phyloP scores from a whole-genome alignment of 1,284 basidiomycete species.

The Microbotryum scabiosae region DNA sequence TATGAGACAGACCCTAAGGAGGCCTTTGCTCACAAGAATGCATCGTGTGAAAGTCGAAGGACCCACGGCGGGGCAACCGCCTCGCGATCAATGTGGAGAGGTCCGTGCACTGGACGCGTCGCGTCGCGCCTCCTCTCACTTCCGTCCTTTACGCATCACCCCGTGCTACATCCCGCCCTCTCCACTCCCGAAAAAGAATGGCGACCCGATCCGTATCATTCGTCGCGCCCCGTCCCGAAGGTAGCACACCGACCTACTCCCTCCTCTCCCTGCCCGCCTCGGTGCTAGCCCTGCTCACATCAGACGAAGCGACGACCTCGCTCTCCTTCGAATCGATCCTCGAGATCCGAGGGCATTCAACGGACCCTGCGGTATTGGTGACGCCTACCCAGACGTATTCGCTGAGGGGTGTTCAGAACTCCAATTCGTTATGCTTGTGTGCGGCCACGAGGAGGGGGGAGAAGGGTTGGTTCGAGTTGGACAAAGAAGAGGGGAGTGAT shows the following conservation, averaged over 20 bases:
- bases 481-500: conserved; percentile 19
- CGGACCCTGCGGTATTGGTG: conserved; percentile 81
- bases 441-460: conserved; percentile 6
- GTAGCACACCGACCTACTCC: conserved; percentile 4
- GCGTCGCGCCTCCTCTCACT: no score
- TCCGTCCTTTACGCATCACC: no score
- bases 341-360: conserved; percentile 63
- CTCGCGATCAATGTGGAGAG: no score
- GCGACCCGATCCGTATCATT: no score
- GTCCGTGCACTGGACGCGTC: no score
- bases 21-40: no score
- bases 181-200: no score
- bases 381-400: conserved; percentile 67
- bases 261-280: conserved; percentile 19
- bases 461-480: conserved; percentile 8
- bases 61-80: no score
- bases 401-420: conserved; percentile 70
- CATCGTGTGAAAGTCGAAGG: no score
- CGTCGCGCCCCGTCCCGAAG: no score
- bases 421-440: conserved; percentile 67
- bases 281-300: conserved; percentile 6
- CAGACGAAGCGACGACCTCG: neutral
- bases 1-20: no score
- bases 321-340: conserved; percentile 2
- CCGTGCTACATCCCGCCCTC: no score